These are phyloP conservation scores for Pleurotus platypus DNA, from an alignment of 768 basidiomycete species.

Conservation along the genomic window DNA sequence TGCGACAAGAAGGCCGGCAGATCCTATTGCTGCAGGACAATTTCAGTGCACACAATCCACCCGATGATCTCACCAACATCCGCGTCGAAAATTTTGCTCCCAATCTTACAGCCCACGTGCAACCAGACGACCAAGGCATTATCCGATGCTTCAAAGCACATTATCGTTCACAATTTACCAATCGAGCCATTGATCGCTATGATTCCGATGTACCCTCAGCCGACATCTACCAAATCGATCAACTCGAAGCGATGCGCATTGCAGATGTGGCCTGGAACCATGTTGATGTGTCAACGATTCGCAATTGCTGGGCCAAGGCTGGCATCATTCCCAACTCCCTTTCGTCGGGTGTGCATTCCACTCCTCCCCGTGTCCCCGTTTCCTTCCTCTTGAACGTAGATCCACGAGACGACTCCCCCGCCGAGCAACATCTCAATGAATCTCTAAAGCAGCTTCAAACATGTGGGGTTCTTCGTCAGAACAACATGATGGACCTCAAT, in stretches of 20 bases:
- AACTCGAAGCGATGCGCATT: slow-evolving; percentile 33
- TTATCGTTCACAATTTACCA: slow-evolving; percentile 24
- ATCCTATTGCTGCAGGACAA: slow-evolving; percentile 31
- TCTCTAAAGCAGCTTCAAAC: slow-evolving; percentile 17
- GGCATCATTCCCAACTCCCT: slow-evolving; percentile 24
- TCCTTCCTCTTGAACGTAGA: slow-evolving; percentile 17
- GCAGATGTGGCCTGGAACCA: slow-evolving; percentile 28
- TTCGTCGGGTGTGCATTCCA: neutral
- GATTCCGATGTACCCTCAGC: slow-evolving; percentile 22
- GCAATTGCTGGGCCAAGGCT: slow-evolving; percentile 34
- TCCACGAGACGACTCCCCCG: slow-evolving; percentile 9
- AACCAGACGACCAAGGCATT: slow-evolving; percentile 33
- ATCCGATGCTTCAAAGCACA: slow-evolving; percentile 33
- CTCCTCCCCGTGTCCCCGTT: slow-evolving; percentile 16
- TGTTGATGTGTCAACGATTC: slow-evolving; percentile 27
- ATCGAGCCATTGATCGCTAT: slow-evolving; percentile 25
- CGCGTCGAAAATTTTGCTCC: slow-evolving; percentile 26
- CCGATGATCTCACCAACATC: slow-evolving; percentile 19
- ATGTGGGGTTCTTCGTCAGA: slow-evolving; percentile 19
- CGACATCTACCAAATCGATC: slow-evolving; percentile 34
- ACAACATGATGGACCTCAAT: slow-evolving; percentile 23
- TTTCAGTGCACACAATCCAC: slow-evolving; percentile 23
- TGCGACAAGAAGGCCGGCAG: slow-evolving; percentile 16
- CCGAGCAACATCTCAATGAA: slow-evolving; percentile 17
- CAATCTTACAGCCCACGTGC: slow-evolving; percentile 32